phyloP scores from a whole-genome alignment of 148 eudicot genomes.

The Rhododendron kiyosumense region DNA sequence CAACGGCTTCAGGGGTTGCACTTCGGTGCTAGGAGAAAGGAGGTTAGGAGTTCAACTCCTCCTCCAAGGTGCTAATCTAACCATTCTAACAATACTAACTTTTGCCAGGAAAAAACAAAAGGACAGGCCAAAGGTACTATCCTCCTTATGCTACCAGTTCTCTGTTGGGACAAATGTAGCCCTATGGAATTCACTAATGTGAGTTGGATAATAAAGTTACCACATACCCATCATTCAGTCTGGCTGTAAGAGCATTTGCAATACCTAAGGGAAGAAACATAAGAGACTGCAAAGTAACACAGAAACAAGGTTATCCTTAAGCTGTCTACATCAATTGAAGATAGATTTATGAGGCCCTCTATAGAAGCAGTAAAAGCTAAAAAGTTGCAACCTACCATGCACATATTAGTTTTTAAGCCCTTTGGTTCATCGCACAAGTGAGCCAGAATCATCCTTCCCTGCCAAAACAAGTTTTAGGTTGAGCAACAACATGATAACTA shows the following conservation, averaged over 20 bases:
- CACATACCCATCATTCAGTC: conserved; percentile 74
- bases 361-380: not conserved
- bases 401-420: conserved; percentile 91
- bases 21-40: not conserved
- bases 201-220: not conserved
- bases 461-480: conserved; percentile 21
- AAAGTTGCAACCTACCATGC: conserved; percentile 47
- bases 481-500: not conserved
- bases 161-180: not conserved
- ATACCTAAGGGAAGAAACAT: conserved; percentile 78
- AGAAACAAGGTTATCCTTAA: not conserved
- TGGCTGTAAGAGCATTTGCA: conserved; percentile 84
- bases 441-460: conserved; percentile 92
- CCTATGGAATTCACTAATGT: not conserved
- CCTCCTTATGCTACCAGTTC: not conserved
- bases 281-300: conserved; percentile 46
- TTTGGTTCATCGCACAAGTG: conserved; percentile 94
- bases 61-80: not conserved
- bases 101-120: not conserved
- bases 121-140: not conserved
- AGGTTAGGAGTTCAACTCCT: no score
- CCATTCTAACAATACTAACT: not conserved
- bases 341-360: not conserved
- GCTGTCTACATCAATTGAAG: not conserved
- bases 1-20: not conserved